Percentiles rank a stretch among this genome's conserved stretches.
Evolutionary conservation across 768 basidiomycete genomes (phyloP).

Genomic region (Hygrocybe punicea): DNA sequence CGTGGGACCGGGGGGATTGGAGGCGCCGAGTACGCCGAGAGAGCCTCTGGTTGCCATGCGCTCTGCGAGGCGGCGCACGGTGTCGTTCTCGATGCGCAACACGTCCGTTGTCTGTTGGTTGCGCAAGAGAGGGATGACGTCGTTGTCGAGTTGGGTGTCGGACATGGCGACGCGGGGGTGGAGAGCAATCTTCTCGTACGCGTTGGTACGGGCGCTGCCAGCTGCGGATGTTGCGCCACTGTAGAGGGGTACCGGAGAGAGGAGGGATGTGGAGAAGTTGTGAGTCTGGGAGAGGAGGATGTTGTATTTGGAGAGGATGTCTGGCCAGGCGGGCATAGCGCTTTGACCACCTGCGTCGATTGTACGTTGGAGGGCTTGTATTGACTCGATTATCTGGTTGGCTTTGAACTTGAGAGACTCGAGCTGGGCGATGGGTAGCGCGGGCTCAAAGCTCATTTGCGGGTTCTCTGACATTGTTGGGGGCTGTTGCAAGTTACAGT

Average conservation of each 20-base stretch:
- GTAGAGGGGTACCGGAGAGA: slow-evolving; percentile 36
- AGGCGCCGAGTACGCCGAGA: slow-evolving; percentile 42
- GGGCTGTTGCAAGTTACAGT: too few relatives aligned
- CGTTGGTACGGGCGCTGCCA: slow-evolving; percentile 35
- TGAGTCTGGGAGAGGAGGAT: slow-evolving; percentile 80
- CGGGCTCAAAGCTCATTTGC: too few relatives aligned
- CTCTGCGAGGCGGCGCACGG: slow-evolving; percentile 65
- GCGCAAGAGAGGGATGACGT: slow-evolving; percentile 68
- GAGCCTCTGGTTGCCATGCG: slow-evolving; percentile 62
- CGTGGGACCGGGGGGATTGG: too few relatives aligned
- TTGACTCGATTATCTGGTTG: slow-evolving; percentile 76
- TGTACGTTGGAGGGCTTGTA: slow-evolving; percentile 58
- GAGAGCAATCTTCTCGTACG: slow-evolving; percentile 63
- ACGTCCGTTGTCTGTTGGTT: slow-evolving; percentile 81
- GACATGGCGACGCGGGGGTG: slow-evolving; percentile 59
- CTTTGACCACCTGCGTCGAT: slow-evolving; percentile 55
- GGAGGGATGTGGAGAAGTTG: slow-evolving; percentile 64
- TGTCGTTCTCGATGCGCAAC: slow-evolving; percentile 63
- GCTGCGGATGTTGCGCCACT: slow-evolving; percentile 13
- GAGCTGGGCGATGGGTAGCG: slow-evolving; percentile 61
- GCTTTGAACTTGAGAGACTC: slow-evolving; percentile 77
- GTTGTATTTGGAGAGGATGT: slow-evolving; percentile 83
- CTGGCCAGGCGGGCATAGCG: slow-evolving; percentile 81
- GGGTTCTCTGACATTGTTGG: too few relatives aligned
- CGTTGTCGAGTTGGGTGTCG: slow-evolving; percentile 67